These are phyloP conservation scores for Cyanidium caldarium DNA, from an alignment of 23 red algal genomes.

Conservation along the genomic window DNA sequence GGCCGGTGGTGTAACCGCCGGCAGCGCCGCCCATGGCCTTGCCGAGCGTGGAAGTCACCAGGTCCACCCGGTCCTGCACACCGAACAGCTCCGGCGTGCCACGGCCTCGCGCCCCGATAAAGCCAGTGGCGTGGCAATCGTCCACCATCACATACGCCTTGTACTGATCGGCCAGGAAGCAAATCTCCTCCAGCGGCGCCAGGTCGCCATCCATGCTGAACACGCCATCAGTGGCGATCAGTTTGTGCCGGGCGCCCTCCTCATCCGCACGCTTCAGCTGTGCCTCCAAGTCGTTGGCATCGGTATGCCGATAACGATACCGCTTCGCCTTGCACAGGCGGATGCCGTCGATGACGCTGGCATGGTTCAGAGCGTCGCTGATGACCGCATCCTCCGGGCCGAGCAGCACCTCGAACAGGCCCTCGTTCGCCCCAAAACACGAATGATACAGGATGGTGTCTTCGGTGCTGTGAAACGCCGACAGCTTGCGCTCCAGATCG, in stretches of 20 bases:
- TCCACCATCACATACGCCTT: constrained; percentile 13
- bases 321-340: constrained; percentile 18
- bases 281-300: background rate
- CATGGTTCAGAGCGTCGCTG: constrained; percentile 19
- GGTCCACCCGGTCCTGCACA: constrained; percentile 1
- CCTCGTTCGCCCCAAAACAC: constrained; percentile 20
- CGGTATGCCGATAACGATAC: constrained; percentile 8
- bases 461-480: constrained; percentile 13
- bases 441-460: constrained; percentile 18
- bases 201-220: constrained; percentile 27
- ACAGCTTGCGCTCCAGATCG: constrained; percentile 1
- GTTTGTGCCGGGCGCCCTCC: background rate
- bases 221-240: constrained; percentile 20
- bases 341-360: constrained; percentile 19
- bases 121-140: constrained; percentile 22
- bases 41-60: constrained; percentile 8
- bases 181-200: constrained; percentile 18
- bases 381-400: constrained; percentile 12
- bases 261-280: constrained; percentile 1
- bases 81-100: constrained; percentile 12
- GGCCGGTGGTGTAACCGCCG: constrained; percentile 17
- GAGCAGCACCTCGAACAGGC: constrained; percentile 14
- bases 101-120: background rate
- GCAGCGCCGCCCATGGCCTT: constrained; percentile 19
- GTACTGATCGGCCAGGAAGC: constrained; percentile 9